These are phyloP conservation scores for Pulveroboletus sp. DNA, from an alignment of 768 basidiomycete genomes.

Conservation along the genomic window DNA sequence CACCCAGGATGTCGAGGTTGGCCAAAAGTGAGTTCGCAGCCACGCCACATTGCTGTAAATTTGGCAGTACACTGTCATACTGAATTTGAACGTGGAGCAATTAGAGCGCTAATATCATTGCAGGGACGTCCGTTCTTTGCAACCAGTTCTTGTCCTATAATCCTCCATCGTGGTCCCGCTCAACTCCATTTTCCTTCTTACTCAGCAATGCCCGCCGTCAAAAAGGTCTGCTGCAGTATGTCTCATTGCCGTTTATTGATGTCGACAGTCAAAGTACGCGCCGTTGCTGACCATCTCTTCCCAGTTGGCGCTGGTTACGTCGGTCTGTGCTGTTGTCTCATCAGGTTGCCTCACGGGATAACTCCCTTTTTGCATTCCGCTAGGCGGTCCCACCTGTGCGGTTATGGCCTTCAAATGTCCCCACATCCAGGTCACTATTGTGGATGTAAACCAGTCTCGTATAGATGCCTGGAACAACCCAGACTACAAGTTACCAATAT, in stretches of 20 bases:
- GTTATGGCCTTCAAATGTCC: constrained; percentile 94
- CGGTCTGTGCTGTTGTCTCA: constrained; percentile 45
- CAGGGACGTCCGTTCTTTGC: not conserved
- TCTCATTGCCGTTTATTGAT: constrained; percentile 12
- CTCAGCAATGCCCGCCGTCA: constrained; percentile 45
- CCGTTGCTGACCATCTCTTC: constrained; percentile 8
- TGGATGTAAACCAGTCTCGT: constrained; percentile 92
- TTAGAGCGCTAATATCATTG: not conserved
- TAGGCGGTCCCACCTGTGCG: constrained; percentile 93
- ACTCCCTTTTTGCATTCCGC: constrained; percentile 11
- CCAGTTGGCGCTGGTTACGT: constrained; percentile 90
- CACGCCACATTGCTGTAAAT: too few species aligned
- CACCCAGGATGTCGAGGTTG: too few species aligned
- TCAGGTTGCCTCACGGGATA: constrained; percentile 4
- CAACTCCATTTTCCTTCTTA: too few species aligned
- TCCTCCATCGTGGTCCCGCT: not conserved
- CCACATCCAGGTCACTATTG: constrained; percentile 92
- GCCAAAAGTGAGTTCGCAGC: too few species aligned
- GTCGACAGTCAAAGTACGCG: not conserved
- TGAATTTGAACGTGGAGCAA: too few species aligned
- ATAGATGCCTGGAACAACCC: constrained; percentile 96
- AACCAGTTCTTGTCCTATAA: not conserved
- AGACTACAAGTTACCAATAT: constrained; percentile 86
- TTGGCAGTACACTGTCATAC: too few species aligned
- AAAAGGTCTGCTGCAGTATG: constrained; percentile 87